A percentile compares a stretch with the other conserved stretches of the same genome.
Conservation (phyloP, 2,329 filamentous ascomycete species). For the Malbranchea cinnamomea region DNA sequence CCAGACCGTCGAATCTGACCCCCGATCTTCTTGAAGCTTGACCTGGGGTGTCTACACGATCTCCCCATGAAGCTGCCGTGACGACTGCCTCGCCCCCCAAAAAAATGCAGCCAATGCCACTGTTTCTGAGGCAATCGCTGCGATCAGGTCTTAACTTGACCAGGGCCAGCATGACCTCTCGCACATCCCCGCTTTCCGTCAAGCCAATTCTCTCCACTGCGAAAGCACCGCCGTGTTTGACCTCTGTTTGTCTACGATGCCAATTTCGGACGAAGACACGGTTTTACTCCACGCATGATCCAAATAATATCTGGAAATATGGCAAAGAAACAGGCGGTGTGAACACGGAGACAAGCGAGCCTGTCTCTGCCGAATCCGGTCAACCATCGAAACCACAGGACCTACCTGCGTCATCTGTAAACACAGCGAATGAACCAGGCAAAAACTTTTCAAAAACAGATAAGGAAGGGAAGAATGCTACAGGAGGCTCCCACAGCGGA, state of each 20-base stretch:
- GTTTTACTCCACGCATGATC: conserved; percentile 16
- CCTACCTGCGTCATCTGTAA: no score
- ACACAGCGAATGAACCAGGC: no score
- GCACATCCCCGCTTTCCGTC: conserved; percentile 13
- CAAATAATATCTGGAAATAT: no score
- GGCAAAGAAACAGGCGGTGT: not conserved
- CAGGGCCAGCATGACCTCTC: conserved; percentile 12
- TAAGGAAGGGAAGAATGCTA: conserved; percentile 1
- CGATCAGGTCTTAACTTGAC: conserved; percentile 15
- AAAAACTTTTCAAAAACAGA: no score
- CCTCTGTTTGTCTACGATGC: conserved; percentile 26
- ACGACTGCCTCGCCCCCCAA: conserved; percentile 3
- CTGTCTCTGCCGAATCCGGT: no score
- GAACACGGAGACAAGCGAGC: conserved; percentile 1
- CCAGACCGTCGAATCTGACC: no score
- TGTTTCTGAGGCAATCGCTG: conserved; percentile 25
- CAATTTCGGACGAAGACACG: conserved; percentile 22
- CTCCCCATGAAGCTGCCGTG: conserved; percentile 8
- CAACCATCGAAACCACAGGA: no score
- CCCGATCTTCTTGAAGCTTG: no score
- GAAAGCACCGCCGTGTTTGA: conserved; percentile 15
- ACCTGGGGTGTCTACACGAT: no score
- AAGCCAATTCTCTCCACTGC: conserved; percentile 12
- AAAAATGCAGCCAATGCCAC: conserved; percentile 26
- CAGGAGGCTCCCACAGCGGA: conserved; percentile 2